These are phyloP conservation scores for Fusarium piperis DNA, from an alignment of 2,329 filamentous ascomycete species.

Conservation along the genomic window DNA sequence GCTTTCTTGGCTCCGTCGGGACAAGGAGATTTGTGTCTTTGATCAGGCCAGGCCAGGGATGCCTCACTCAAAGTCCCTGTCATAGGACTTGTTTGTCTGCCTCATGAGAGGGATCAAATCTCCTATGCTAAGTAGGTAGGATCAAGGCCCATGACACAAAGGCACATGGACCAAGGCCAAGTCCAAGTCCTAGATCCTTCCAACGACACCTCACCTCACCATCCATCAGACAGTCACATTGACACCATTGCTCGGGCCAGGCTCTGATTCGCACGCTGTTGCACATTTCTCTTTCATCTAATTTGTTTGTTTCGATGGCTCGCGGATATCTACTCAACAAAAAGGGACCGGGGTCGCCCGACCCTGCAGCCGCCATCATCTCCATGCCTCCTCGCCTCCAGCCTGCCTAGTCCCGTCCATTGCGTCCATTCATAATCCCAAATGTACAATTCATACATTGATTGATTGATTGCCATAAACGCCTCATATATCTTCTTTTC, in stretches of 20 bases:
- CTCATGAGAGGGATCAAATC: neutral
- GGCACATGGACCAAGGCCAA: neutral
- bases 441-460: constrained; percentile 24
- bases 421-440: constrained; percentile 15
- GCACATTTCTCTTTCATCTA: constrained; percentile 32
- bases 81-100: neutral
- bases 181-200: constrained; percentile 8
- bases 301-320: constrained; percentile 30
- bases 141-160: neutral
- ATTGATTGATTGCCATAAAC: constrained; percentile 34
- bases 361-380: constrained; percentile 33
- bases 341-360: constrained; percentile 12
- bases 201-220: neutral
- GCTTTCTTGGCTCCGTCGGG: neutral
- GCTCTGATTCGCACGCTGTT: constrained; percentile 17
- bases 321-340: constrained; percentile 38
- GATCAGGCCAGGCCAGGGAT: neutral
- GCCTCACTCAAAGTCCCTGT: neutral
- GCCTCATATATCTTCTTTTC: constrained; percentile 39
- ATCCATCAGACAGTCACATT: constrained; percentile 15
- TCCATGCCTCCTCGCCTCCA: neutral
- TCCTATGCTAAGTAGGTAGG: neutral
- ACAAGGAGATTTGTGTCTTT: neutral
- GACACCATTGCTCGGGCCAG: neutral
- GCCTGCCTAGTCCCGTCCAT: constrained; percentile 23